phyloP scores from a whole-genome alignment of 257 asterid species.

The Ehretia macrophylla region DNA sequence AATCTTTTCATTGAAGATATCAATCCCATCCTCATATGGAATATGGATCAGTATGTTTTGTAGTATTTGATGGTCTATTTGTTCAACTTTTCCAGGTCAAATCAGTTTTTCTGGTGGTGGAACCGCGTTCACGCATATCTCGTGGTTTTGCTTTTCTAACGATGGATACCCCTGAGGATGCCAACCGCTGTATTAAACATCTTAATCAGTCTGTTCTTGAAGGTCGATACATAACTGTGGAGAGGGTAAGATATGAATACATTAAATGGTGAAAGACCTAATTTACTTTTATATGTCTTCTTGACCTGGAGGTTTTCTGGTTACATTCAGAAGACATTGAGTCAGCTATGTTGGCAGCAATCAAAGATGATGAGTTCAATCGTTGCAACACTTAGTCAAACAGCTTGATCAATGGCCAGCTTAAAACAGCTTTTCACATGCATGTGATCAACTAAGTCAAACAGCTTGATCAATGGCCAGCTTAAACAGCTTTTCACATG shows the following conservation, averaged over 20 bases:
- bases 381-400: constrained; percentile 68
- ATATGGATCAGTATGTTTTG: too few relatives aligned
- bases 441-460: constrained; percentile 76
- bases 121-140: constrained; percentile 87
- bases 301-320: constrained; percentile 96
- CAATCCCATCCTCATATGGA: too few relatives aligned
- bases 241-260: constrained; percentile 30
- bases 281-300: constrained; percentile 42
- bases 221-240: constrained; percentile 70
- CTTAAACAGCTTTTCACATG: constrained; percentile 96
- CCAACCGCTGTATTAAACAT: constrained; percentile 82
- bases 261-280: constrained; percentile 27
- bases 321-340: constrained; percentile 92
- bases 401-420: constrained; percentile 46
- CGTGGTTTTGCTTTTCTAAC: constrained; percentile 95
- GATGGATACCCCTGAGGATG: constrained; percentile 81
- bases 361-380: constrained; percentile 96
- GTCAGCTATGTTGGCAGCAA: constrained; percentile 95
- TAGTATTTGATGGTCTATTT: not conserved
- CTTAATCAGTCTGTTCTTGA: constrained; percentile 92
- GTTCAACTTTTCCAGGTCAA: constrained; percentile 47
- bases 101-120: constrained; percentile 83
- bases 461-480: constrained; percentile 40
- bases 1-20: not conserved
- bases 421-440: constrained; percentile 95